Evolutionary conservation across 2,329 filamentous ascomycete genomes (phyloP), one percentile per base, ranked within the genome.

Genomic region (Aaosphaeria pasadenensis): DNA sequence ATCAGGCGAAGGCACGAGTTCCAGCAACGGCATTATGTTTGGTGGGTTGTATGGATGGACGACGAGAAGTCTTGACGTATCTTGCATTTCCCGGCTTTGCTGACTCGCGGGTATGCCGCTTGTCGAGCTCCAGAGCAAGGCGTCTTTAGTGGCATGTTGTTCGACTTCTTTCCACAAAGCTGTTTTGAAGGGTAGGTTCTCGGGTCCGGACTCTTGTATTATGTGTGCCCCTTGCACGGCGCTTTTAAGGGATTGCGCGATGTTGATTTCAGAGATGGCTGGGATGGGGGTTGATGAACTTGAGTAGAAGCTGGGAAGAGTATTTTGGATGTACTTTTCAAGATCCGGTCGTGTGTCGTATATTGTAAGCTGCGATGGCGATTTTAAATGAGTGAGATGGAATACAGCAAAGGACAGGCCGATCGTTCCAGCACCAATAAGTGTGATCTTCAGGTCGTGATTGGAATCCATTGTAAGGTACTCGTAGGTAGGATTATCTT

Each of bases 21-120:
- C 81, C 2, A 84, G 63, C 1, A 85, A 58, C 0, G 82, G 82
- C 78, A 84, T 83, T 45, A 84, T 74, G 53, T 84, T 80, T 1
- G 81, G 82, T 24, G 82, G 82, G 46, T 84, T 84, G 62, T 80
- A 85, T 0, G 82, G 81, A 59, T 84, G 82, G 4, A 82, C 79
- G 1, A 84, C 76, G 0, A 84, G 52, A 3, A 85, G 59, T 2
- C 80, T 66, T n/a, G 60, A 47, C 17, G 42, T 46, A 30, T 52
- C 49, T n/a, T 64, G 55, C 73, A 79, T 77, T 4, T 68, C 53
- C 11, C 51, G 48, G 6, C 63, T 64, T 53, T 84, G 80, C 28
- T 64, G 65, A 0, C 77, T 80, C 0, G 81, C 78, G 0, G 78
- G 73, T 30, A 84, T 83, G 0, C 82, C 81, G 1, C 75, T 79